Evolutionary conservation across 2,329 filamentous ascomycete genomes (phyloP), one percentile per base, ranked within the genome.

Genomic region (Raffaelea arxii): DNA sequence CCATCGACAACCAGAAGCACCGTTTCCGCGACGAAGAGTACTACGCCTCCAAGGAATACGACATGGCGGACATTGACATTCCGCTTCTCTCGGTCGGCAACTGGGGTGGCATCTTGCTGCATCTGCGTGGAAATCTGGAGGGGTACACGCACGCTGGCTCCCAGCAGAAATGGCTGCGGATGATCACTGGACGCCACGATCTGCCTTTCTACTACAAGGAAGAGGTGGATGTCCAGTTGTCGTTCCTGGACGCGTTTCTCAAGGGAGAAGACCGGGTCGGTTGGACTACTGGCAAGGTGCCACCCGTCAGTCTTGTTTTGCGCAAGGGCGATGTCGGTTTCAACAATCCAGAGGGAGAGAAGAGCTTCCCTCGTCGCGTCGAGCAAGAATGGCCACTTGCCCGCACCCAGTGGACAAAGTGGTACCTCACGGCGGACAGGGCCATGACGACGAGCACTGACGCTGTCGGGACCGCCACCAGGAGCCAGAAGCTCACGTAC

Each of bases 191-290:
- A 2, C 71, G 83, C 0, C 82, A 87, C 51, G 82, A 86, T 54
- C 66, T 86, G 2, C 82, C 82, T 0, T 86, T 86, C 58, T 87
- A 85, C 62, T 84, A 85, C 57, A 60, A 72, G 1, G 77, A 85
- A 41, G 78, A 85, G 51, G 81, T 84, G 0, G 77, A 82, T 50
- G 54, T 86, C 0, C 83, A 86, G 56, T 70, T 68, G 41, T 77
- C 74, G 52, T 87, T 87, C 58, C 64, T 86, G 0, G 79, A 85
- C 49, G 82, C 82, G 0, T 87, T 87, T 56, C 68, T 87, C 30
- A 86, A 85, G 53, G 77, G 70, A 2, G 70, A 85, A 0, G 83
- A 86, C 54, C 64, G 67, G 0, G 67, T 66, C 1, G 79, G 79
- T n/a, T 84, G 80, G 79, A 71, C 69, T 0, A 55, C 64, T 10